A percentile compares a stretch with the other conserved stretches of the same genome.
Evolutionary conservation across 139 green algal species (phyloP).

Genomic region (Chlamydomonas sp.): DNA sequence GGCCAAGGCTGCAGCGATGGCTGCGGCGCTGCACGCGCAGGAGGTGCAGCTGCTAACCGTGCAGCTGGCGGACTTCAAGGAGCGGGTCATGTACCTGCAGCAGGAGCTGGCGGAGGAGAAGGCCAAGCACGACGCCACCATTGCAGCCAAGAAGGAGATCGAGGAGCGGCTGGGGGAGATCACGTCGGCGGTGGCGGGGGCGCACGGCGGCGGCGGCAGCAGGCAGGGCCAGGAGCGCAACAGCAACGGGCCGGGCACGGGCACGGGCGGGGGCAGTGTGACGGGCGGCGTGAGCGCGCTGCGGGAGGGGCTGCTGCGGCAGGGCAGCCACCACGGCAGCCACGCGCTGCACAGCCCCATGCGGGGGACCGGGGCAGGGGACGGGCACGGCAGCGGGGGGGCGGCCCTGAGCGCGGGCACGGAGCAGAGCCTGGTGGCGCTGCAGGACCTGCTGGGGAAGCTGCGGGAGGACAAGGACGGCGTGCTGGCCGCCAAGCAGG

Average conservation of each 20-base stretch:
- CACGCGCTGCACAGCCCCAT: neutral
- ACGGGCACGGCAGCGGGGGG: conserved; percentile 1
- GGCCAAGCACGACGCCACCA: conserved; percentile 13
- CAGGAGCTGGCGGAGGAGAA: conserved; percentile 30
- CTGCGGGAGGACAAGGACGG: conserved; percentile 33
- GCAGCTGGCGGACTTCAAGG: conserved; percentile 38
- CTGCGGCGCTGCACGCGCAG: neutral
- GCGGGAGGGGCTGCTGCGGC: neutral
- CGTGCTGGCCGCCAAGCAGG: neutral
- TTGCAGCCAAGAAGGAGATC: conserved; percentile 3
- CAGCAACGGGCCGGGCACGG: conserved; percentile 6
- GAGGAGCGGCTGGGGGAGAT: conserved; percentile 29
- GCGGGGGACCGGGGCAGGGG: neutral
- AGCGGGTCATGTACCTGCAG: conserved; percentile 38
- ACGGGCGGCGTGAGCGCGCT: neutral
- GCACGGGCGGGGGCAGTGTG: neutral
- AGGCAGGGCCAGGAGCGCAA: conserved; percentile 9
- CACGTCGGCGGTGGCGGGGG: neutral
- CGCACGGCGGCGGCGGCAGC: conserved; percentile 13
- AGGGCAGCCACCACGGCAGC: conserved; percentile 7
- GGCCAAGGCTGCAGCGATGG: conserved; percentile 12
- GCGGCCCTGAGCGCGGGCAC: neutral
- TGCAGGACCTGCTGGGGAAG: conserved; percentile 10
- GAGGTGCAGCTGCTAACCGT: conserved; percentile 2
- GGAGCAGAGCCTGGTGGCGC: conserved; percentile 16